These are phyloP conservation scores for Chlorella ohadii DNA, from an alignment of 139 green algal species.

Conservation along the genomic window DNA sequence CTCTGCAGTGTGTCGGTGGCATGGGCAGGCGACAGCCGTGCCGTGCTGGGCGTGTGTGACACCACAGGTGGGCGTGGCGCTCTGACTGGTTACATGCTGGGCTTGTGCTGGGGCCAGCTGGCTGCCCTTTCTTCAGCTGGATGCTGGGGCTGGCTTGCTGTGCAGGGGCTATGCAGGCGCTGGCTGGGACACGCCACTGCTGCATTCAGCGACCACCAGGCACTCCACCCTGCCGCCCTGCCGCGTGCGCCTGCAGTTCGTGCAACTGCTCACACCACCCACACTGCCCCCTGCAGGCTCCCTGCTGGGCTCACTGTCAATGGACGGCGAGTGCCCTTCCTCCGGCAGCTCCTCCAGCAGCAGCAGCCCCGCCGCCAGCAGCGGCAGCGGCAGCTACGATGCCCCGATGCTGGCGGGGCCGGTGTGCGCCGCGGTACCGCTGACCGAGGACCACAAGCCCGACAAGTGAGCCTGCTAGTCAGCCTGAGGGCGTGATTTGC, in stretches of 20 bases:
- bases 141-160: too few species aligned
- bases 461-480: slow-evolving; percentile 16
- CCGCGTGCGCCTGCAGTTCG: too few species aligned
- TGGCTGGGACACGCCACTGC: too few species aligned
- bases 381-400: neutral
- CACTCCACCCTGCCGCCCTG: too few species aligned
- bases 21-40: slow-evolving; percentile 9
- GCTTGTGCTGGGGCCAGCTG: too few species aligned
- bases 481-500: neutral
- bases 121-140: too few species aligned
- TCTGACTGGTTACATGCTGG: too few species aligned
- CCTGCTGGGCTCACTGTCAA: neutral
- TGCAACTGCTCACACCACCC: too few species aligned
- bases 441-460: slow-evolving; percentile 73
- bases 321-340: too few species aligned
- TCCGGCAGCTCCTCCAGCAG: neutral
- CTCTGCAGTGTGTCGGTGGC: neutral
- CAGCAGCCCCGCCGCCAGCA: neutral
- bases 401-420: neutral
- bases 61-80: too few species aligned
- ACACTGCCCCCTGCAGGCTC: neutral
- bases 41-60: slow-evolving; percentile 53
- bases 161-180: too few species aligned
- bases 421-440: slow-evolving; percentile 17
- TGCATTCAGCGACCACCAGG: too few species aligned